Evolutionary conservation across 73 alveolate species (phyloP).

Genomic region (Paramecium pentaurelia): DNA sequence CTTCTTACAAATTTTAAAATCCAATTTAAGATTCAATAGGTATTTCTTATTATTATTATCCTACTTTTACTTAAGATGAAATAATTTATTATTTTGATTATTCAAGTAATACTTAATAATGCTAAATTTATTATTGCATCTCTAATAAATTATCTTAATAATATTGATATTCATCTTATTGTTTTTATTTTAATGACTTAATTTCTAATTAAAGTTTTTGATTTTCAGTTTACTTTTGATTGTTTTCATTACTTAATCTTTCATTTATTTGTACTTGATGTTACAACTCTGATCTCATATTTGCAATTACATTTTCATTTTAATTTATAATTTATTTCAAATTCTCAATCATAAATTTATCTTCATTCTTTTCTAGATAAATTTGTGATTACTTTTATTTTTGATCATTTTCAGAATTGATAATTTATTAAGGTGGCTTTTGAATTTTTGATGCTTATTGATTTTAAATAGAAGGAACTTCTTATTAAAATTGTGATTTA

Average conservation of each 20-base stretch:
- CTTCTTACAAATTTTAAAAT: not conserved
- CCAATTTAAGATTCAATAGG: not conserved
- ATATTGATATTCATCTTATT: not conserved
- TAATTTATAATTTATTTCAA: not conserved
- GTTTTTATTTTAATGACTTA: not conserved
- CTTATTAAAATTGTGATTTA: not conserved
- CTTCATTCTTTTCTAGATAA: not conserved
- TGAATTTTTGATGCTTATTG: not conserved
- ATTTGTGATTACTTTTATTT: not conserved
- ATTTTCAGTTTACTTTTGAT: not conserved
- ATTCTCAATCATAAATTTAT: not conserved
- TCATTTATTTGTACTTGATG: not conserved
- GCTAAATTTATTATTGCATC: not conserved
- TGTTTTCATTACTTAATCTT: not conserved
- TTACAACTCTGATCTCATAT: not conserved
- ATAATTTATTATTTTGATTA: not conserved
- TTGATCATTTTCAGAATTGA: not conserved
- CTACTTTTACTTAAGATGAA: not conserved
- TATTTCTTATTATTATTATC: not conserved
- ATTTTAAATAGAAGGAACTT: not conserved
- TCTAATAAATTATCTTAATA: not conserved
- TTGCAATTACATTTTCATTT: not conserved
- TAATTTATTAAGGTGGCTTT: not conserved
- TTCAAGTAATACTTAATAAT: not conserved
- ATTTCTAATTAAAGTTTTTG: not conserved